Base-by-base conservation (phyloP, 306 rosid species). In the Canavalia ensiformis region DNA sequence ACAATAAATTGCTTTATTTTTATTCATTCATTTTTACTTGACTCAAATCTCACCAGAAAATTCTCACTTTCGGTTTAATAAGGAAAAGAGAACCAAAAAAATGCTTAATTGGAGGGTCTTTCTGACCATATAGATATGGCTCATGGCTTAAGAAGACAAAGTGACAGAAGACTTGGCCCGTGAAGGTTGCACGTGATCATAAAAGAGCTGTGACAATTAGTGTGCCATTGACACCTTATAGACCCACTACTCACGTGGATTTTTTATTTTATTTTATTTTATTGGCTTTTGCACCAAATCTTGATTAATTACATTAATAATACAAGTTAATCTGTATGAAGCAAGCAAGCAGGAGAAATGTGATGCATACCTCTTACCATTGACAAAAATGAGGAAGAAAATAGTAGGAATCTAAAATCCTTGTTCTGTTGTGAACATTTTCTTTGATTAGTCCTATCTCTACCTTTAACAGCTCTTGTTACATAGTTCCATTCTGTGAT, bases 111-210 rank as follows among this genome's bases (percentile, higher is more conserved):
- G 77, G 33, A 76, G 65, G 70, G 75, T 49, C 39, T 39, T 80
- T 79, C 35, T 55, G 81, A 84, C 69, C 76, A 70, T 64, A 82
- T 63, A 71, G 86, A 67, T 72, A 78, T 69, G 75, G 66, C 42
- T 64, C 39, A 50, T 71, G 83, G 83, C 78, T 90, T 82, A 81
- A 82, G 87, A 93, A 82, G 91, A 91, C 92, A 92, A 90, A 80
- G 81, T 52, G 78, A 62, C 58, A 78, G 77, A 87, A 88, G 78
- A 72, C n/a, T 78, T 81, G 81, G 89, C 92, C 99, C 99, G 99
- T 95, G 99, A 95, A 93, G 85, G 80, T 82, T 89, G 97, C 99
- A 95, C 94, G 99, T 95, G 99, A 93, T 81, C 90, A 84, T 85
- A 82, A 85, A 79, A 87, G 95, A 88, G 87, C 85, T 95, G 95